These are phyloP conservation scores for Phytophthora pluvialis DNA, from an alignment of 352 stramenopile species.

Conservation along the genomic window DNA sequence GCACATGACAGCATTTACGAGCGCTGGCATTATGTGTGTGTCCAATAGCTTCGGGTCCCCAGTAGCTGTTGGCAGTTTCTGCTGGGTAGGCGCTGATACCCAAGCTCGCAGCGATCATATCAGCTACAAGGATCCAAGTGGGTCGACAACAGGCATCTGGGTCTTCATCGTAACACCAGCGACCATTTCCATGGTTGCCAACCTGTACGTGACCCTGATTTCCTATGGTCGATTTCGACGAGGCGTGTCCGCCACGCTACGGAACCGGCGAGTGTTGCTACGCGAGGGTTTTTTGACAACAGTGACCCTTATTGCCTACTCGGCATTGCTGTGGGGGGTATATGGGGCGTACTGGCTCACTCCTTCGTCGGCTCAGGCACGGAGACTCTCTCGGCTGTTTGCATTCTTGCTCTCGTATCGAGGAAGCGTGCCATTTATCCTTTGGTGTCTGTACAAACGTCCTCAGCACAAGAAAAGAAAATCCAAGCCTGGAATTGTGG, in stretches of 20 bases:
- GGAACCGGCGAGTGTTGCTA: constrained; percentile 61
- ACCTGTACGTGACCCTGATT: constrained; percentile 73
- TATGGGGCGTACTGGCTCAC: constrained; percentile 74
- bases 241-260: constrained; percentile 64
- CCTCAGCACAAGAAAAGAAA: constrained; percentile 25
- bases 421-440: constrained; percentile 69
- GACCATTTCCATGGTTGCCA: constrained; percentile 55
- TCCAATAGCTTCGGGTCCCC: constrained; percentile 63
- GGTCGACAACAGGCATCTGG: constrained; percentile 54
- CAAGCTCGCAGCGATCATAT: constrained; percentile 40
- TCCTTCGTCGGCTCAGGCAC: constrained; percentile 28
- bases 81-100: constrained; percentile 66
- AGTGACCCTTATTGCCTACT: constrained; percentile 73
- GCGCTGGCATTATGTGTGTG: constrained; percentile 54
- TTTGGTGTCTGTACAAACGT: constrained; percentile 78
- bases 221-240: constrained; percentile 67
- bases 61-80: constrained; percentile 72
- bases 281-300: constrained; percentile 77
- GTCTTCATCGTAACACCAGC: constrained; percentile 74
- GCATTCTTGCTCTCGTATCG: constrained; percentile 76
- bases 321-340: constrained; percentile 65
- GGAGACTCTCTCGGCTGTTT: constrained; percentile 62
- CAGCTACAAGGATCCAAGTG: constrained; percentile 31
- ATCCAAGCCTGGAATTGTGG: constrained; percentile 30
- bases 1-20: constrained; percentile 45